Evolutionary conservation across 1,284 basidiomycete species (phyloP), one percentile per base, ranked within the genome.

Genomic region (Rhodotorula sp.): DNA sequence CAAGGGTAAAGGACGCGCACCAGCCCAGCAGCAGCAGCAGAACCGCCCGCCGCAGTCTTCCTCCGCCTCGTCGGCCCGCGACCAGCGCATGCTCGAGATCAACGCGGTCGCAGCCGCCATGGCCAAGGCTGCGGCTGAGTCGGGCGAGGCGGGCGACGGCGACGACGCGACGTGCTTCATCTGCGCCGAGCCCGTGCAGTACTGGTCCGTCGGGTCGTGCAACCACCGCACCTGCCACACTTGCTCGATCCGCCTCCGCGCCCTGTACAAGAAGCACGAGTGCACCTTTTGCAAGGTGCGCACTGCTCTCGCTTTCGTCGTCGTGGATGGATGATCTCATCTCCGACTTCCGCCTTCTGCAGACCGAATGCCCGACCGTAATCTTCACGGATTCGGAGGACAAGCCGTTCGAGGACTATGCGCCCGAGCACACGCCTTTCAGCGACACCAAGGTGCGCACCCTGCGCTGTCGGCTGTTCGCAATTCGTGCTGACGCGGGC

Each of bases 261-360:
- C 93, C 1, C 85, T 99, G 68, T 99, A 98, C 85, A 98, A 98
- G 73, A 80, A 80, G 71, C 72, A 55, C 44, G 92, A 96, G 21
- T 99, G 96, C 81, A 93, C 95, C 3, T 97, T 97, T 81, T 99
- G 97, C 87, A 99, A 98, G 86, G 91, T 90, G 65, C 12, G 85
- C 23, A 41, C 34, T 21, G n/a, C 23, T 3, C 17, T 27, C 27
- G 13, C 57, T 21, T 10, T n/a, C 44, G 12, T 16, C 13, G 10
- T 5, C 41, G 10, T 9, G 4, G 7, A 25, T n/a, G 25, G 10
- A 7, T 25, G 12, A 23, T 19, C 27, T 48, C 34, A 56, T 9
- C 42, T 45, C 63, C n/a, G 49, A 25, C 44, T 25, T 21, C 16
- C 42, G 49, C 50, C 54, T 53, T 34, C 74, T 41, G 16, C 76